Evolutionary conservation across 208 protist species (phyloP).

Genomic region (Acanthamoeba pearcei): DNA sequence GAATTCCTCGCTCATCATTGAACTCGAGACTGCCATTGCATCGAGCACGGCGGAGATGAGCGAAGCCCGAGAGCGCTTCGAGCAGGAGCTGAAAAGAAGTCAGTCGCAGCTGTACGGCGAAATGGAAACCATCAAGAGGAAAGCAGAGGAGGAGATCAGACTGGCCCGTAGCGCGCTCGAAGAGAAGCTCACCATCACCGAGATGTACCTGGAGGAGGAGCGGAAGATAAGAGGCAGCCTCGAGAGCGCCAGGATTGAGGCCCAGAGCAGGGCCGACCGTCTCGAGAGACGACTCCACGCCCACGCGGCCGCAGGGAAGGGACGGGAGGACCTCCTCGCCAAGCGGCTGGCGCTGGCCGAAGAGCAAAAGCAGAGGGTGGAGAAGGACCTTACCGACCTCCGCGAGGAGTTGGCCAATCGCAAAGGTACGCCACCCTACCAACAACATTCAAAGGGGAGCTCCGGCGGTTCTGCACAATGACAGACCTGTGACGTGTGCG

Average conservation of each 20-base stretch:
- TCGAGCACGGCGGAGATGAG: neutral
- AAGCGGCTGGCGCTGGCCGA: neutral
- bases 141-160: neutral
- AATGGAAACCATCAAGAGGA: neutral
- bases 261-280: neutral
- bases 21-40: neutral
- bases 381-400: neutral
- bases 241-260: neutral
- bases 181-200: neutral
- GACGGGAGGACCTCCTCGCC: neutral
- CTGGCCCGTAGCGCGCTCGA: neutral
- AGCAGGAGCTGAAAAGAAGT: neutral
- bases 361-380: neutral
- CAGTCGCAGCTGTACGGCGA: neutral
- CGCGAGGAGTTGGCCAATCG: neutral
- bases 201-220: neutral
- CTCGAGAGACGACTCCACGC: neutral
- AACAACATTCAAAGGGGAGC: too few species aligned
- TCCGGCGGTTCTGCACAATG: neutral
- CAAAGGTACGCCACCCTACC: neutral
- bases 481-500: neutral
- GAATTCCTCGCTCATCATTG: neutral
- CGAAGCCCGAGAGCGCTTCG: neutral
- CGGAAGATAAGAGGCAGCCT: neutral
- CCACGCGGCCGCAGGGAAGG: neutral